A percentile compares a stretch with the other conserved stretches of the same genome.
phyloP scores from a whole-genome alignment of 2,329 filamentous ascomycete genomes.

The Claviceps purpurea region DNA sequence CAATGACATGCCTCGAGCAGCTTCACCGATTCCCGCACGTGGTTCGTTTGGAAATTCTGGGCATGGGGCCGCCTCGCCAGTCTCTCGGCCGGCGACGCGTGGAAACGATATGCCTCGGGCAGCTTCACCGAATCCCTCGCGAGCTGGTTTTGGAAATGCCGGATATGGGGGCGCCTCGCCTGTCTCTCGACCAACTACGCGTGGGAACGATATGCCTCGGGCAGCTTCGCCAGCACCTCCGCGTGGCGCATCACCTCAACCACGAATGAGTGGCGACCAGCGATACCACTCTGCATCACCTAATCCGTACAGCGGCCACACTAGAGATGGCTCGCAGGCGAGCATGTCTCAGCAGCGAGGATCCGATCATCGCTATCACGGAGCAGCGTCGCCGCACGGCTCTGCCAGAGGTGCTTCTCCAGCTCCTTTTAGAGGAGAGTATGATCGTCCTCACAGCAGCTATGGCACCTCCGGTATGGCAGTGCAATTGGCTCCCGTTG shows the following conservation, averaged over 20 bases:
- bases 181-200: constrained; percentile 43
- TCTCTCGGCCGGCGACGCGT: constrained; percentile 45
- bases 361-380: constrained; percentile 37
- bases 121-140: constrained; percentile 54
- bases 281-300: constrained; percentile 43
- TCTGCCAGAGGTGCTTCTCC: constrained; percentile 34
- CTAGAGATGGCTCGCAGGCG: constrained; percentile 24
- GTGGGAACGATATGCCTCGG: constrained; percentile 44
- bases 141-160: not conserved
- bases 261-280: constrained; percentile 35
- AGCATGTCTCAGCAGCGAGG: constrained; percentile 29
- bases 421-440: constrained; percentile 29
- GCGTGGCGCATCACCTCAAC: constrained; percentile 50
- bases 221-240: constrained; percentile 56
- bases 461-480: constrained; percentile 46
- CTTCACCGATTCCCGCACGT: constrained; percentile 57
- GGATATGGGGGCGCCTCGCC: constrained; percentile 19
- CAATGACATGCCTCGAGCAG: constrained; percentile 42
- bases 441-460: constrained; percentile 37
- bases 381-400: constrained; percentile 37
- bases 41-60: constrained; percentile 8
- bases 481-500: constrained; percentile 48
- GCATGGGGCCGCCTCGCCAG: constrained; percentile 15
- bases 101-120: constrained; percentile 45
- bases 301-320: constrained; percentile 43